Conservation (phyloP, 495 filamentous ascomycete genomes). For the Neurospora sp. region DNA sequence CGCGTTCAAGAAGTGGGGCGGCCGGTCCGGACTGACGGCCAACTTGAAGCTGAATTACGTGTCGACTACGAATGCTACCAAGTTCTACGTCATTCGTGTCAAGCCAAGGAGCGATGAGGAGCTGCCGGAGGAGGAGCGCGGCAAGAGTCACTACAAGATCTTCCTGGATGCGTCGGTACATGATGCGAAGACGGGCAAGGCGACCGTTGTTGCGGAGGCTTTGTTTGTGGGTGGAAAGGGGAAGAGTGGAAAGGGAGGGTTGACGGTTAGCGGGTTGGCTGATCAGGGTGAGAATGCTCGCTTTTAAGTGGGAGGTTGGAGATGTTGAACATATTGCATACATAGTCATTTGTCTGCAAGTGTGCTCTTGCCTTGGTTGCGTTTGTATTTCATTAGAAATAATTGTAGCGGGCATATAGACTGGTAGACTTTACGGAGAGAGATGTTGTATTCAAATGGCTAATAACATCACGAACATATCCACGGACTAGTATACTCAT, state of each 20-base stretch:
- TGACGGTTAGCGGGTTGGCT: neutral
- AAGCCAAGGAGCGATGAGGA: conserved; percentile 23
- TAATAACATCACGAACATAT: neutral
- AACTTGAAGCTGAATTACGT: conserved; percentile 56
- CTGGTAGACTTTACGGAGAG: neutral
- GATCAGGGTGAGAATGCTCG: neutral
- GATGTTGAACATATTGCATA: neutral
- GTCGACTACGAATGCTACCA: conserved; percentile 42
- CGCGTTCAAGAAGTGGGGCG: conserved; percentile 35
- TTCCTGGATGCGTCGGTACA: conserved; percentile 44
- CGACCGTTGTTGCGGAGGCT: conserved; percentile 47
- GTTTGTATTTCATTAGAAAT: neutral
- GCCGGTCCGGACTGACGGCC: conserved; percentile 48
- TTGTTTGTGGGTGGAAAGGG: conserved; percentile 46
- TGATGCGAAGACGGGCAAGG: conserved; percentile 27
- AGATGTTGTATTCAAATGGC: neutral
- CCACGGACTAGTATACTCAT: neutral
- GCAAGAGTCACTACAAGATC: conserved; percentile 49
- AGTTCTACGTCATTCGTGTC: conserved; percentile 57
- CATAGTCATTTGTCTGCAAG: neutral
- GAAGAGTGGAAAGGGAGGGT: conserved; percentile 1
- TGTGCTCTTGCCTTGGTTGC: neutral
- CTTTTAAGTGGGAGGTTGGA: neutral
- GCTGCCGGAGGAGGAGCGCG: conserved; percentile 16
- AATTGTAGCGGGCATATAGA: neutral